Conservation (phyloP, 2,329 filamentous ascomycete species). For the Epicoccum sorghinum region DNA sequence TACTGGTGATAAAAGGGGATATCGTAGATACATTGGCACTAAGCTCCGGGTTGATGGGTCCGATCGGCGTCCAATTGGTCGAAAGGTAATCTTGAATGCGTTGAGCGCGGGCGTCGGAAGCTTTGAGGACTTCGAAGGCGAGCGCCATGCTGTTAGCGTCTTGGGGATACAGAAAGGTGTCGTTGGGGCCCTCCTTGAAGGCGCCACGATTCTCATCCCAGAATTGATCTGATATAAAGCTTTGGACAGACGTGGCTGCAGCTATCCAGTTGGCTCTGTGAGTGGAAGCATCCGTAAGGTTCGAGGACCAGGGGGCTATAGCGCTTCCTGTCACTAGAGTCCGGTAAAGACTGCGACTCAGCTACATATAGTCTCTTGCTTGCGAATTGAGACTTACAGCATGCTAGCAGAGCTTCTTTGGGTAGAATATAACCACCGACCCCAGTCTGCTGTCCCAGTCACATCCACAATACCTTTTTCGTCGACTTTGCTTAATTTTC, state of each 20-base stretch:
- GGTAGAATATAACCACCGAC: constrained; percentile 44
- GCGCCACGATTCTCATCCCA: constrained; percentile 36
- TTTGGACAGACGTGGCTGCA: constrained; percentile 1
- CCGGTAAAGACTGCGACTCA: not conserved
- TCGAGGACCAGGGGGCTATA: not conserved
- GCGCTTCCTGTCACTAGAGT: not conserved
- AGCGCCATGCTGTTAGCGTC: constrained; percentile 61
- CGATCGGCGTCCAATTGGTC: constrained; percentile 62
- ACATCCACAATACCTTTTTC: constrained; percentile 56
- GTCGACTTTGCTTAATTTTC: constrained; percentile 48
- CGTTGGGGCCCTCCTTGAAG: constrained; percentile 49
- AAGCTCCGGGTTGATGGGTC: constrained; percentile 62
- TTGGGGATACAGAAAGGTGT: constrained; percentile 55
- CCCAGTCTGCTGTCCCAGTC: constrained; percentile 59
- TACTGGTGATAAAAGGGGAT: constrained; percentile 63
- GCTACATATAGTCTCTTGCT: not conserved
- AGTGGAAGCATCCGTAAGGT: not conserved
- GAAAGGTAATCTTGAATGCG: constrained; percentile 55
- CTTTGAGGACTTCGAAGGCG: constrained; percentile 52
- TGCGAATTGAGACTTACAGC: not conserved
- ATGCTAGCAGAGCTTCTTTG: constrained; percentile 18
- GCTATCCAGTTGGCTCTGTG: not conserved
- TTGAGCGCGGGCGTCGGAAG: constrained; percentile 44
- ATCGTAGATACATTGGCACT: constrained; percentile 56
- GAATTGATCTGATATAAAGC: constrained; percentile 34